Conservation (phyloP, 768 basidiomycete species). For the Russula sp. region DNA sequence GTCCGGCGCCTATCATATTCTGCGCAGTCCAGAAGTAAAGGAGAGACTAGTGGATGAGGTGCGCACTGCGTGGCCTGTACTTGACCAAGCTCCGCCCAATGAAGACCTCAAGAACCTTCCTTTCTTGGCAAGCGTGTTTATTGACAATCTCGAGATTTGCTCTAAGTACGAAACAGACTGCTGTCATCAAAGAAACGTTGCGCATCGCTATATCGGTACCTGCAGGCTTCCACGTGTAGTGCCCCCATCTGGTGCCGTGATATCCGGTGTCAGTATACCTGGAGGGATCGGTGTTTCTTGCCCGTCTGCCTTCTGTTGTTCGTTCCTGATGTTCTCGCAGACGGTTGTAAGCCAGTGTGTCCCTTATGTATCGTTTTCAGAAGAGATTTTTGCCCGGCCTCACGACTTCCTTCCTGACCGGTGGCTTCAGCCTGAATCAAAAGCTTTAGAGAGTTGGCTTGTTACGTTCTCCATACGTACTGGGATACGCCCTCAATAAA, state of each 20-base stretch:
- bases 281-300: slow-evolving; percentile 15
- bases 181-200: slow-evolving; percentile 21
- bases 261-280: slow-evolving; percentile 13
- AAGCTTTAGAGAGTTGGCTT: slow-evolving; percentile 12
- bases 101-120: slow-evolving; percentile 23
- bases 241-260: slow-evolving; percentile 12
- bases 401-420: slow-evolving; percentile 28
- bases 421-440: slow-evolving; percentile 25
- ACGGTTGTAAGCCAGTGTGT: slow-evolving; percentile 21
- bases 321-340: not conserved
- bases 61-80: slow-evolving; percentile 8
- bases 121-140: slow-evolving; percentile 5
- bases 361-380: slow-evolving; percentile 17
- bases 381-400: slow-evolving; percentile 25
- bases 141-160: not conserved
- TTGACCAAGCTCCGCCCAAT: slow-evolving; percentile 7
- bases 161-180: slow-evolving; percentile 13
- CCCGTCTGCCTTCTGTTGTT: too few relatives aligned
- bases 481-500: too few relatives aligned
- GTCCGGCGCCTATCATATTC: slow-evolving; percentile 9
- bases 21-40: slow-evolving; percentile 13
- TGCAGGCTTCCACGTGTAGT: slow-evolving; percentile 14
- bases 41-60: slow-evolving; percentile 11
- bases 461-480: slow-evolving; percentile 30
- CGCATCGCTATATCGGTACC: slow-evolving; percentile 9